Evolutionary conservation across 2,329 filamentous ascomycete genomes (phyloP), one percentile per base, ranked within the genome.

Genomic region (Tolypocladium tropicale): DNA sequence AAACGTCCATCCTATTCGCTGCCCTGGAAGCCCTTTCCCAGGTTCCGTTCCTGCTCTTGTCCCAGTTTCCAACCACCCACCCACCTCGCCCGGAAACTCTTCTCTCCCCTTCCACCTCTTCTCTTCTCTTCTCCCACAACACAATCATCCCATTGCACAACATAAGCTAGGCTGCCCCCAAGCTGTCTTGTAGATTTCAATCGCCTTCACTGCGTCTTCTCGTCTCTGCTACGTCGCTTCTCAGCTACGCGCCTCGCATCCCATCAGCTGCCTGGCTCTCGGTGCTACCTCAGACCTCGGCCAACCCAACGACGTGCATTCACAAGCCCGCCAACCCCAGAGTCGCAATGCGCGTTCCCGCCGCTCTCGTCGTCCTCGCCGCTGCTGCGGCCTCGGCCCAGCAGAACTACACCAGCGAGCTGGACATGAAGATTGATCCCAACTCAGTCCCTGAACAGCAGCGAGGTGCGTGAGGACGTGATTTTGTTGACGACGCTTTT

Each of bases 331-430:
- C 37, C 28, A 55, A 52, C 46, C 33, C 61, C 70, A 71, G n/a
- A n/a, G 60, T 53, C 49, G 55, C 46, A 55, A 78, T 78, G 76
- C 75, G 74, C 63, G 67, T 67, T 60, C 68, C 69, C 60, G 59
- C 71, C 58, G 66, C 72, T 58, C 58, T 76, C 60, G 62, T 75
- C 62, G 73, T 74, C 66, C 68, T 80, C 61, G 78, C 77, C 61
- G 69, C 72, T 60, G 66, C 70, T 56, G 64, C 71, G 57, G 74
- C 72, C 60, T 72, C 70, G 58, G 75, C 76, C 53, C 72, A 74
- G 58, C 63, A 70, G 55, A 76, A 75, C 68, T 80, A 75, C 64
- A 76, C 69, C 54, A 72, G 68, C 64, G 65, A 70, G 53, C 69
- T 73, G 50, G 61, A 72, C 62, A 74, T 74, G 70, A 67, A 58